Evolutionary conservation across 2,329 filamentous ascomycete species (phyloP), one percentile per base, ranked within the genome.

Genomic region (Neonectria neomacrospora): DNA sequence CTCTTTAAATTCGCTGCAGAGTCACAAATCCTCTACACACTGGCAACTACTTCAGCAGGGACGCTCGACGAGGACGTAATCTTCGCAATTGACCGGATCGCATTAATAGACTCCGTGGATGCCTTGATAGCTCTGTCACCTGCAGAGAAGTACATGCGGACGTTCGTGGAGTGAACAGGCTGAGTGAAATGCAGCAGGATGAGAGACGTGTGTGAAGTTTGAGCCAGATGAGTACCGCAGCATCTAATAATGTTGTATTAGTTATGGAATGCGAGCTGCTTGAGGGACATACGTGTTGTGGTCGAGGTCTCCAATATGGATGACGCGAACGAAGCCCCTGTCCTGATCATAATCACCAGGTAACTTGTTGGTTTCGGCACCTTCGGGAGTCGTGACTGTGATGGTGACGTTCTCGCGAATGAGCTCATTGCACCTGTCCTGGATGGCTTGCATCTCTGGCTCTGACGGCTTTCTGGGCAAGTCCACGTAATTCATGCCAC

Each of bases 181-280:
- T 77, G 73, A 1, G 69, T 73, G 9, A 69, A 66, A 2, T 73
- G 73, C 2, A 77, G 58, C 0, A 77, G 59, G 14, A 77, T 67
- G 12, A 77, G 74, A 1, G 68, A 66, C 6, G 77, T 69, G 47
- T 77, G 75, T 0, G 75, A 76, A 2, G 75, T 77, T 42, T 76
- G 73, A 0, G 69, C 65, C 0, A 77, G 65, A 16, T 77, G 75
- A 3, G 75, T 77, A 3, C 75, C 75, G 3, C 75, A 77, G 48
- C 75, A 76, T 10, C 75, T 75, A 3, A 0, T 0, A 6, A 1
- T 2, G 3, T n/a, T 16, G 11, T 2, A 20, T 64, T 3, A 65
- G 61, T 23, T 10, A 0, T 2, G 2, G 11, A 3, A 0, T 8
- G 7, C 0, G 2, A 6, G 5, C 10, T 0, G 3, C 5, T 9